Conservation (phyloP, 1,284 basidiomycete species). For the Irpex sp. region DNA sequence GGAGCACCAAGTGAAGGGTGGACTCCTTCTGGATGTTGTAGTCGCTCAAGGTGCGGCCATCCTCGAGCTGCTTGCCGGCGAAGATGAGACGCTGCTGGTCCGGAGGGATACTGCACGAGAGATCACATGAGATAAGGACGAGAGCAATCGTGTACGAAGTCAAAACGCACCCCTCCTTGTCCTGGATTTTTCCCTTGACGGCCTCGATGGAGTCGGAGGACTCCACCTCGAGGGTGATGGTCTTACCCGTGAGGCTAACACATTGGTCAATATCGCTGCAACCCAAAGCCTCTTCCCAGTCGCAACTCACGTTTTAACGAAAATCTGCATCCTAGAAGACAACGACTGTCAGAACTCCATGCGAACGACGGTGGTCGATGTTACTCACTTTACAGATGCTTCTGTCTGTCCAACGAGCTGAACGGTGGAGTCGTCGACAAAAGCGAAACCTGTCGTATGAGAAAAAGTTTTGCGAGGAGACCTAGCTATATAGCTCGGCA, state of each 20-base stretch:
- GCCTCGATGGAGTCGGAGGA: constrained; percentile 97
- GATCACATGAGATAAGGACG: background rate
- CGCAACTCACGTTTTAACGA: constrained; percentile 82
- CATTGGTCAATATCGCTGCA: constrained; percentile 1
- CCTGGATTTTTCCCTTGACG: constrained; percentile 95
- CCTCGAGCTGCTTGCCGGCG: constrained; percentile 97
- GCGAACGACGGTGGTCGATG: too few relatives aligned
- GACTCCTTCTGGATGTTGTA: constrained; percentile 97
- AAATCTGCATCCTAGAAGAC: constrained; percentile 81
- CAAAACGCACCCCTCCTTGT: constrained; percentile 84
- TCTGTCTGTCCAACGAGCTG: constrained; percentile 79
- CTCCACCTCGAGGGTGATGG: constrained; percentile 97
- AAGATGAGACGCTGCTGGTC: constrained; percentile 99
- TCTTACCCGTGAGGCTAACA: constrained; percentile 93
- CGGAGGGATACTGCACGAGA: constrained; percentile 69
- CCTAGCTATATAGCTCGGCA: constrained; percentile 16
- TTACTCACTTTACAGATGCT: constrained; percentile 45
- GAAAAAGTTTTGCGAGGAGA: constrained; percentile 7
- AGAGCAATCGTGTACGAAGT: background rate
- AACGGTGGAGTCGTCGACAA: constrained; percentile 88
- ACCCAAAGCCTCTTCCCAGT: background rate
- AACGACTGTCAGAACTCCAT: background rate
- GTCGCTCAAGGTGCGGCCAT: constrained; percentile 86
- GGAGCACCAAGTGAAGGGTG: constrained; percentile 94
- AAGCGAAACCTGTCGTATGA: constrained; percentile 49